These are phyloP conservation scores for Naegleria lovaniensis DNA, from an alignment of 208 protist genomes.

Conservation along the genomic window DNA sequence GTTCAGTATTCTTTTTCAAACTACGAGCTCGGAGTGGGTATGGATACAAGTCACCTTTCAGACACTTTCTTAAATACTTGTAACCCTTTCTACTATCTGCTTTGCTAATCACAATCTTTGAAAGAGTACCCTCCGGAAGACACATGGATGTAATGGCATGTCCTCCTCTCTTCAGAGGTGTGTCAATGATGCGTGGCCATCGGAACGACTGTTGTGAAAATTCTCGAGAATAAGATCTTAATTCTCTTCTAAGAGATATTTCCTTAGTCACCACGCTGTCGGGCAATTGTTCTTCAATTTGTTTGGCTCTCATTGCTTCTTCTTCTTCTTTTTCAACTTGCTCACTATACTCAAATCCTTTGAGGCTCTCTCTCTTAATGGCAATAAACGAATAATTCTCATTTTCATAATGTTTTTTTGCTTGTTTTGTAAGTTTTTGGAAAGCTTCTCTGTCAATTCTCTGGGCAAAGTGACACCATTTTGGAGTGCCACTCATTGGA, in stretches of 20 bases:
- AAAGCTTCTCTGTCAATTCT: background rate
- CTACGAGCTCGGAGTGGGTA: background rate
- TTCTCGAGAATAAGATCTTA: background rate
- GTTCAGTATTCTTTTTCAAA: background rate
- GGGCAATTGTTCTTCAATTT: background rate
- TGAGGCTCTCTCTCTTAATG: background rate
- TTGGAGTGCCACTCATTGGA: constrained; percentile 8
- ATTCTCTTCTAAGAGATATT: background rate
- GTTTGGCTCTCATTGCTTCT: background rate
- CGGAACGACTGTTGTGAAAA: background rate
- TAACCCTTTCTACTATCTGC: background rate
- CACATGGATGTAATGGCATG: background rate
- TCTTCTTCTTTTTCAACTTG: background rate
- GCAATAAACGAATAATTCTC: background rate
- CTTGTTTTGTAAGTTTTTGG: constrained; percentile 11
- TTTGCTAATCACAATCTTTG: background rate
- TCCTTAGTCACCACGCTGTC: background rate
- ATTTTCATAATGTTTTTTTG: constrained; percentile 3
- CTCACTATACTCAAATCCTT: background rate
- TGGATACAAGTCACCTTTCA: background rate
- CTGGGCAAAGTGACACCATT: constrained; percentile 26
- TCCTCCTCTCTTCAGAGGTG: background rate
- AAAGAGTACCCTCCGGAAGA: background rate
- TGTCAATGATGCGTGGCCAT: background rate
- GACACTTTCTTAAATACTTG: background rate